A percentile compares a stretch with the other conserved stretches of the same genome.
These are phyloP conservation scores for Dimocarpus longan DNA, from an alignment of 345 rosid species.

Conservation along the genomic window DNA sequence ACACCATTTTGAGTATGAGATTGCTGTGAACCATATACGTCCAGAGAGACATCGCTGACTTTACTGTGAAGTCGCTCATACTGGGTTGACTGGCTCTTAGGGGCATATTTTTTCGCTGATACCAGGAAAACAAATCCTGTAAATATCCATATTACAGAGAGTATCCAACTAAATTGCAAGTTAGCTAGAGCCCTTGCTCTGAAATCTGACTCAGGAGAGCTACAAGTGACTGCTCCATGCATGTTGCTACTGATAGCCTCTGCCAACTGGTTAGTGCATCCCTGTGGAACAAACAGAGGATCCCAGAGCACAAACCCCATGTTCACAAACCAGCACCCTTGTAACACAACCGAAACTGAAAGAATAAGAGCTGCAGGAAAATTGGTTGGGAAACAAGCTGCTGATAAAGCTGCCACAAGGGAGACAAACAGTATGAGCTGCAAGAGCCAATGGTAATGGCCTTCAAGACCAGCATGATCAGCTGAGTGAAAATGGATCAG, in stretches of 20 bases:
- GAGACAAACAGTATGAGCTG: conserved; percentile 74
- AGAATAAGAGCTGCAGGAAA: conserved; percentile 64
- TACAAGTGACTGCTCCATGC: conserved; percentile 65
- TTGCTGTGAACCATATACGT: conserved; percentile 33
- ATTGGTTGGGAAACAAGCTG: conserved; percentile 46
- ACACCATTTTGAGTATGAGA: conserved; percentile 23
- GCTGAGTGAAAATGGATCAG: conserved; percentile 86
- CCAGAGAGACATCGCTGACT: conserved; percentile 38
- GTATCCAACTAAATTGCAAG: conserved; percentile 93
- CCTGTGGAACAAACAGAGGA: conserved; percentile 63
- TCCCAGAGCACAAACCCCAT: conserved; percentile 91
- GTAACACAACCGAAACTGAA: conserved; percentile 66
- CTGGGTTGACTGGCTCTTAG: conserved; percentile 30
- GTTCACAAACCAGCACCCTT: conserved; percentile 84
- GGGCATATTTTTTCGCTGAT: conserved; percentile 41
- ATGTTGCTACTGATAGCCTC: conserved; percentile 26
- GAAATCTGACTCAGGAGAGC: conserved; percentile 53
- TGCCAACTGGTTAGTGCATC: conserved; percentile 49
- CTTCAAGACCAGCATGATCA: conserved; percentile 84
- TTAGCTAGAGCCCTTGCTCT: conserved; percentile 82
- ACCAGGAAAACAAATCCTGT: conserved; percentile 60
- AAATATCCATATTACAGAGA: conserved; percentile 56
- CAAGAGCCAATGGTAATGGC: conserved; percentile 88
- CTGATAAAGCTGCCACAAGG: conserved; percentile 54
- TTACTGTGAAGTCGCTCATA: conserved; percentile 52